phyloP scores from a whole-genome alignment of 805 yeast genomes.

The Clavispora carvajalis region DNA sequence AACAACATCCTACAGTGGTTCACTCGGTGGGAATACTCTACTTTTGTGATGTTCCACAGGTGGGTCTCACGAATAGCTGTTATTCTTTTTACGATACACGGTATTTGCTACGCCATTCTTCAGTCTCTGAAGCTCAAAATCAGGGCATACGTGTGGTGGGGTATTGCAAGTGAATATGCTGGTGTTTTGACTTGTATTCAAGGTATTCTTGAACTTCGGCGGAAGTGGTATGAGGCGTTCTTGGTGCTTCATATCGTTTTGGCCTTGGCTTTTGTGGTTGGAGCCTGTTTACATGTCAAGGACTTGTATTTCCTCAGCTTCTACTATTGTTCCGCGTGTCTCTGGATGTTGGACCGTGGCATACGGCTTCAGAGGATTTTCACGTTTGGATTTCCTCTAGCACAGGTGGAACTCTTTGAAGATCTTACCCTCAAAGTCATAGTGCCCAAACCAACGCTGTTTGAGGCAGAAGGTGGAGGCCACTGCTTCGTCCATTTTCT shows the following conservation, averaged over 20 bases:
- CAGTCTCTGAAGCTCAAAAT: neutral
- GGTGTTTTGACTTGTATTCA: constrained; percentile 43
- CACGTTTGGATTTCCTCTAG: constrained; percentile 56
- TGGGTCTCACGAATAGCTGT: constrained; percentile 47
- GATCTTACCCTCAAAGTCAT: constrained; percentile 46
- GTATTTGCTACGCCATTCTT: constrained; percentile 9
- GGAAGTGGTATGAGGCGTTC: constrained; percentile 42
- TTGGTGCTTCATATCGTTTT: constrained; percentile 27
- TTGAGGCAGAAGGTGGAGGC: constrained; percentile 58
- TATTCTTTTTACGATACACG: constrained; percentile 42
- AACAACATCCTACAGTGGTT: constrained; percentile 28
- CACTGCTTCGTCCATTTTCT: constrained; percentile 55
- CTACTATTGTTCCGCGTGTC: constrained; percentile 12
- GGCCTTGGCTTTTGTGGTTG: constrained; percentile 40
- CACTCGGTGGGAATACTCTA: constrained; percentile 37
- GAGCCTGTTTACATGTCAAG: constrained; percentile 44
- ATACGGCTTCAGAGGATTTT: constrained; percentile 51
- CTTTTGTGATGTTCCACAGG: constrained; percentile 55
- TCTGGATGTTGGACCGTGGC: constrained; percentile 31
- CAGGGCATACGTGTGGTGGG: constrained; percentile 23
- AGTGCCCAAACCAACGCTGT: constrained; percentile 47
- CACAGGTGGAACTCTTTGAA: constrained; percentile 37
- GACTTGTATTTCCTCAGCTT: constrained; percentile 21
- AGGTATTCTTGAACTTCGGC: constrained; percentile 41
- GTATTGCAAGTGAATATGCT: constrained; percentile 38